A percentile compares a stretch with the other conserved stretches of the same genome.
Evolutionary conservation across 1,284 basidiomycete species (phyloP).

Genomic region (Abortiporus biennis): DNA sequence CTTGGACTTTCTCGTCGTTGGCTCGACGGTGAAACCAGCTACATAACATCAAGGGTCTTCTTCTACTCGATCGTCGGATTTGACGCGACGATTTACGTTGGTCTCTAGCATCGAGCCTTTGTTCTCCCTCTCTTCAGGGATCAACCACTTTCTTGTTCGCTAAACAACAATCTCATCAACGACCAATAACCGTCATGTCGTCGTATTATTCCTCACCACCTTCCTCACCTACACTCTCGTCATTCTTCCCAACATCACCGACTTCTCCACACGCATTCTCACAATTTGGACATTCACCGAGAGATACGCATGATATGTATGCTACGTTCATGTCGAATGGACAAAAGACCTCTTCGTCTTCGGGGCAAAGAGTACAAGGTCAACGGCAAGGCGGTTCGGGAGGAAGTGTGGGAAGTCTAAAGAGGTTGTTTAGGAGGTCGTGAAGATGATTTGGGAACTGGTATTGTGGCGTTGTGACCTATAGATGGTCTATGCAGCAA

Average conservation of each 20-base stretch:
- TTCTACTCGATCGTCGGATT: neutral
- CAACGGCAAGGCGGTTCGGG: no score
- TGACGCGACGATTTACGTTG: slow-evolving; percentile 1
- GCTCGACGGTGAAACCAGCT: neutral
- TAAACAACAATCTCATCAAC: neutral
- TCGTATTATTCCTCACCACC: slow-evolving; percentile 26
- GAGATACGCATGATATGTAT: slow-evolving; percentile 61
- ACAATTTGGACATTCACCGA: slow-evolving; percentile 58
- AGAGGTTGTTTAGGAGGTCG: no score
- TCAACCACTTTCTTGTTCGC: neutral
- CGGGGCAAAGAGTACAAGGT: slow-evolving; percentile 12
- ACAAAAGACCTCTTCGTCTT: slow-evolving; percentile 5
- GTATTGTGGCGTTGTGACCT: no score
- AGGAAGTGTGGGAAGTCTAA: no score
- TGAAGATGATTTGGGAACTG: no score
- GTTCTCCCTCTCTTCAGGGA: neutral
- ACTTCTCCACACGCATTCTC: slow-evolving; percentile 50
- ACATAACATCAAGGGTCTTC: neutral
- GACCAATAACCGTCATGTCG: slow-evolving; percentile 18
- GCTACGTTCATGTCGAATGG: slow-evolving; percentile 42
- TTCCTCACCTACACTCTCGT: slow-evolving; percentile 20
- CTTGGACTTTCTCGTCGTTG: slow-evolving; percentile 1
- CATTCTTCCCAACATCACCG: slow-evolving; percentile 32
- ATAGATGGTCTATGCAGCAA: no score
- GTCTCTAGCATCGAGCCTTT: slow-evolving; percentile 1